phyloP scores from a whole-genome alignment of 805 yeast species.

The Komagataella mondaviorum region DNA sequence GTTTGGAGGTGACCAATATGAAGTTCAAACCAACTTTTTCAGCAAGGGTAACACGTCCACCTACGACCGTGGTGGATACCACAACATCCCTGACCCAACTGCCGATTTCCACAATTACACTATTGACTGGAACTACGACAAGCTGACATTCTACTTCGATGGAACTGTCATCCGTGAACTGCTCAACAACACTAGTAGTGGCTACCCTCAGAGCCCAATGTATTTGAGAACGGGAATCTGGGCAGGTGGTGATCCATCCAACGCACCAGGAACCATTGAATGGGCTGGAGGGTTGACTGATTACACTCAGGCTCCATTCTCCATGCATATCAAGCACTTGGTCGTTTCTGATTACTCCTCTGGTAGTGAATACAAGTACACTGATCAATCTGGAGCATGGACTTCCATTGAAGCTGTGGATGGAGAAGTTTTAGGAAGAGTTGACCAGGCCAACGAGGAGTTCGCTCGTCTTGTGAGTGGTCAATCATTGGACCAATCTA shows the following conservation, averaged over 20 bases:
- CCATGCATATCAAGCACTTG: conserved; percentile 47
- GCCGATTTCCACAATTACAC: conserved; percentile 61
- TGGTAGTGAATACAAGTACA: conserved; percentile 43
- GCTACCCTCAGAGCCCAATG: conserved; percentile 93
- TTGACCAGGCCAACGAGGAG: conserved; percentile 27
- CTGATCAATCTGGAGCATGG: conserved; percentile 45
- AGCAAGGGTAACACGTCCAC: conserved; percentile 69
- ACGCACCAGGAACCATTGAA: conserved; percentile 54
- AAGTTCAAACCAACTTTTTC: conserved; percentile 70
- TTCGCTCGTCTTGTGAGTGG: conserved; percentile 23
- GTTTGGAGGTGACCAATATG: conserved; percentile 66
- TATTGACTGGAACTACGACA: conserved; percentile 67
- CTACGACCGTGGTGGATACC: conserved; percentile 71
- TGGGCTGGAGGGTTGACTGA: conserved; percentile 78
- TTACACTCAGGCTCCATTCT: conserved; percentile 51
- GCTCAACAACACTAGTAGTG: conserved; percentile 35
- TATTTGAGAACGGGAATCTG: conserved; percentile 52
- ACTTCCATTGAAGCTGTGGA: conserved; percentile 39
- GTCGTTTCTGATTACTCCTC: conserved; percentile 58
- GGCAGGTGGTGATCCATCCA: conserved; percentile 72
- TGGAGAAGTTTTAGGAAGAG: conserved; percentile 54
- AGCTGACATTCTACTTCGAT: conserved; percentile 59
- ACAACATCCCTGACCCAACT: conserved; percentile 43
- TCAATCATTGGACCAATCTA: conserved; percentile 4
- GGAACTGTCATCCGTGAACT: conserved; percentile 58